Conservation (phyloP, 2,329 filamentous ascomycete species). For the Monilinia fructicola region DNA sequence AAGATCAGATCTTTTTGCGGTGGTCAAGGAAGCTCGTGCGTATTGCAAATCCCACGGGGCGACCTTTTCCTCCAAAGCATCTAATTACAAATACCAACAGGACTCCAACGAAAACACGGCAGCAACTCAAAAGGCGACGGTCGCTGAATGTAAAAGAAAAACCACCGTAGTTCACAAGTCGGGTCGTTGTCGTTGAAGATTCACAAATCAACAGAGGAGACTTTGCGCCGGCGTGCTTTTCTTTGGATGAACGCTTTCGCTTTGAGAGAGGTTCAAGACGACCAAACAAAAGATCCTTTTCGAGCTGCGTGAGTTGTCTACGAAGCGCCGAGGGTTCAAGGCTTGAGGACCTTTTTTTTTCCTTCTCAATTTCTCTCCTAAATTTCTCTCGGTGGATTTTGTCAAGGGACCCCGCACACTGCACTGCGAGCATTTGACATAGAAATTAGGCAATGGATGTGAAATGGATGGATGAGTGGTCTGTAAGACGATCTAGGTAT, state of each 20-base stretch:
- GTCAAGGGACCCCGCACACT: slow-evolving; percentile 25
- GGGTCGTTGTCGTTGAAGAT: slow-evolving; percentile 5
- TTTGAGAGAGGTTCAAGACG: slow-evolving; percentile 3
- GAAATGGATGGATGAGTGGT: not conserved
- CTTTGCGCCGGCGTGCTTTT: not conserved
- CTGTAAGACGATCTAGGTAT: not conserved
- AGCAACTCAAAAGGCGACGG: not conserved
- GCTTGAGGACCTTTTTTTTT: slow-evolving; percentile 17
- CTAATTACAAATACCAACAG: slow-evolving; percentile 13
- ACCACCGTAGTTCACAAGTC: too few species aligned
- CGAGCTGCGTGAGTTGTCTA: slow-evolving; percentile 23
- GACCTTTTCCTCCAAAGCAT: slow-evolving; percentile 13
- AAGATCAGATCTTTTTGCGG: slow-evolving; percentile 20
- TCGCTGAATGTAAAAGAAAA: not conserved
- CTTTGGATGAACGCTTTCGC: not conserved
- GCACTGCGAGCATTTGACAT: slow-evolving; percentile 19
- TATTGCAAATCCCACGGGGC: slow-evolving; percentile 4
- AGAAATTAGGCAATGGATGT: slow-evolving; percentile 4
- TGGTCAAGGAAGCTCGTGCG: slow-evolving; percentile 22
- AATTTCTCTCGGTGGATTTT: slow-evolving; percentile 19
- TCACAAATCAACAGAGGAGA: slow-evolving; percentile 9
- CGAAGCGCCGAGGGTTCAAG: slow-evolving; percentile 25
- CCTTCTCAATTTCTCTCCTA: slow-evolving; percentile 12
- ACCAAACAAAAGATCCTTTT: not conserved
- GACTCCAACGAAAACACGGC: slow-evolving; percentile 1